Evolutionary conservation across 2,329 filamentous ascomycete genomes (phyloP).

Genomic region (Drechslera avenae): DNA sequence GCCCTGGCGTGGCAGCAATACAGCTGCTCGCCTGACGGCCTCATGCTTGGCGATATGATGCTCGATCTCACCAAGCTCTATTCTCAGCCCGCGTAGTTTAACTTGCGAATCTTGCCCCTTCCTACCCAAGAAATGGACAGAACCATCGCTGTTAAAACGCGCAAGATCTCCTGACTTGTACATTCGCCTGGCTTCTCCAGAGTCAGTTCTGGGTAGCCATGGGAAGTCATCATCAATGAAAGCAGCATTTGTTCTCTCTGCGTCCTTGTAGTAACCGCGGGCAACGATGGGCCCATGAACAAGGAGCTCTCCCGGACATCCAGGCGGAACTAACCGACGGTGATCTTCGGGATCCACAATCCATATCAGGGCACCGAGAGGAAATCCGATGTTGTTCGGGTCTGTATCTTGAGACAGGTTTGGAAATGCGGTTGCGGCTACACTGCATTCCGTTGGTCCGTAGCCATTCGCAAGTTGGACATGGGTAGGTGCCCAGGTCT

Average conservation of each 20-base stretch:
- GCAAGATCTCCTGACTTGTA: neutral
- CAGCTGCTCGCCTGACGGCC: neutral
- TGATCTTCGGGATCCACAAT: conserved; percentile 10
- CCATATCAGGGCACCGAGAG: neutral
- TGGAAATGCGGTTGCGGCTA: conserved; percentile 3
- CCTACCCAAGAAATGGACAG: conserved; percentile 1
- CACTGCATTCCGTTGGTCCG: conserved; percentile 19
- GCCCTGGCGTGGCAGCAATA: neutral
- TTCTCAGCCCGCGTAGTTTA: neutral
- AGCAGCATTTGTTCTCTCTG: conserved; percentile 24
- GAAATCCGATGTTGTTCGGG: conserved; percentile 11
- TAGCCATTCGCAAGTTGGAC: conserved; percentile 12
- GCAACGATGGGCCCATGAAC: conserved; percentile 13
- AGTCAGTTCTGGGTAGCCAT: neutral
- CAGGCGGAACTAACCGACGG: conserved; percentile 12
- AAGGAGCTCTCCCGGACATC: conserved; percentile 31
- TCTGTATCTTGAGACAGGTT: conserved; percentile 18
- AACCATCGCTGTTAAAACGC: neutral
- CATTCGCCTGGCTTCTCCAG: neutral
- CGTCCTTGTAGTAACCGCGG: conserved; percentile 27
- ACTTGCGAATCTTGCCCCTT: neutral
- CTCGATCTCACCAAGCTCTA: conserved; percentile 1
- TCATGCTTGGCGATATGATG: conserved; percentile 1
- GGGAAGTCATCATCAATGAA: neutral
- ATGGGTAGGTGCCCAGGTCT: conserved; percentile 41